These are phyloP conservation scores for Corylus avellana DNA, from an alignment of 306 rosid genomes.

Conservation along the genomic window DNA sequence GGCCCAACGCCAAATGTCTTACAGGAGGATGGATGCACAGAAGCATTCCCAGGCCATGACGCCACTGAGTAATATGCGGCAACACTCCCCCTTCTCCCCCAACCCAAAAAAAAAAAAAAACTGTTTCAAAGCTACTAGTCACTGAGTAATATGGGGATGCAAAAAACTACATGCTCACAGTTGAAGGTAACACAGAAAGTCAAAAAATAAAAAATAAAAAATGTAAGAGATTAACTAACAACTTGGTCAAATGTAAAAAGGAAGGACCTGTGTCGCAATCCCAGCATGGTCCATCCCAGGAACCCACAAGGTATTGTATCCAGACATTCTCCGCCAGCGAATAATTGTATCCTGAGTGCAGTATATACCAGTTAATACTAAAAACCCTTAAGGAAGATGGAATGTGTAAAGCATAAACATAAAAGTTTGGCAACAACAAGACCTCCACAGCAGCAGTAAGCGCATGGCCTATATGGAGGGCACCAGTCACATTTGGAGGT, in stretches of 20 bases:
- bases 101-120: neutral
- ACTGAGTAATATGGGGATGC: neutral
- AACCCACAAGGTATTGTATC: constrained; percentile 92
- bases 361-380: constrained; percentile 22
- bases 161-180: neutral
- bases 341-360: constrained; percentile 82
- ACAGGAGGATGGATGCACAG: too few species aligned
- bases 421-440: constrained; percentile 7
- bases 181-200: neutral
- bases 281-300: constrained; percentile 99
- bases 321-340: constrained; percentile 95
- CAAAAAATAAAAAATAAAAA: neutral
- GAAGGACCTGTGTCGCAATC: constrained; percentile 91
- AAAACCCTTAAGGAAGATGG: constrained; percentile 2
- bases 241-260: constrained; percentile 9
- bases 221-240: neutral
- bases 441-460: constrained; percentile 97
- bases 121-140: neutral
- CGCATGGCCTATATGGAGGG: constrained; percentile 96
- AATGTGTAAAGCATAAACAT: constrained; percentile 10
- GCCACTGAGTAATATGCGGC: neutral
- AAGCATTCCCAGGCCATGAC: neutral
- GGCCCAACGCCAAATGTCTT: neutral
- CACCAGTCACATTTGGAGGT: constrained; percentile 96
- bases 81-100: neutral